Percentiles rank a stretch among this genome's conserved stretches.
Evolutionary conservation across 106 monocot species (phyloP).

Genomic region (Acanthochlamys bracteata): DNA sequence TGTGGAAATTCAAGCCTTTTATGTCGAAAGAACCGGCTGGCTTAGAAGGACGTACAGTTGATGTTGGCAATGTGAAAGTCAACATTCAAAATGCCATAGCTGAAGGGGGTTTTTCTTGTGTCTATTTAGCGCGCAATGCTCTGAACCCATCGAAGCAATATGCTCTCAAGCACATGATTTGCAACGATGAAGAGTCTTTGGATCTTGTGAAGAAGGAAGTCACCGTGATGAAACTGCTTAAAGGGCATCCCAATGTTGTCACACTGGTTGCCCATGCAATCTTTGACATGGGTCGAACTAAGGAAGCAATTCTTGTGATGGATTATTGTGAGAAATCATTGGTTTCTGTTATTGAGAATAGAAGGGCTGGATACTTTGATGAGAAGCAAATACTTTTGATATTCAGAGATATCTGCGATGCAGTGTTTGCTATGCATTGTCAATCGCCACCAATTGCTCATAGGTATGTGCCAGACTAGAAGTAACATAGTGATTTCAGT

Average conservation of each 20-base stretch:
- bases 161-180: slow-evolving; percentile 91
- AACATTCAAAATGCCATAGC: slow-evolving; percentile 68
- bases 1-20: slow-evolving; percentile 89
- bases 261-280: slow-evolving; percentile 51
- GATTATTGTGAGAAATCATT: slow-evolving; percentile 94
- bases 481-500: neutral
- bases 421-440: slow-evolving; percentile 91
- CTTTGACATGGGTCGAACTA: slow-evolving; percentile 70
- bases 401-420: slow-evolving; percentile 93
- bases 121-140: slow-evolving; percentile 68
- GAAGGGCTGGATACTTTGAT: slow-evolving; percentile 72
- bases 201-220: slow-evolving; percentile 82
- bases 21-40: slow-evolving; percentile 57
- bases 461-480: slow-evolving; percentile 52
- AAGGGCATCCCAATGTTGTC: slow-evolving; percentile 91
- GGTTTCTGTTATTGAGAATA: slow-evolving; percentile 64
- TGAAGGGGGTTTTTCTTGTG: slow-evolving; percentile 93
- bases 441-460: slow-evolving; percentile 93
- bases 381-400: slow-evolving; percentile 78
- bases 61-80: slow-evolving; percentile 65
- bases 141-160: slow-evolving; percentile 59
- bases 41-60: slow-evolving; percentile 74
- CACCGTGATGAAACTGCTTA: slow-evolving; percentile 66
- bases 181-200: slow-evolving; percentile 75
- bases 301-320: slow-evolving; percentile 79